Percentiles rank a stretch among this genome's conserved stretches.
These are phyloP conservation scores for Crithidia bombi DNA, from an alignment of 208 protist genomes.

Conservation along the genomic window DNA sequence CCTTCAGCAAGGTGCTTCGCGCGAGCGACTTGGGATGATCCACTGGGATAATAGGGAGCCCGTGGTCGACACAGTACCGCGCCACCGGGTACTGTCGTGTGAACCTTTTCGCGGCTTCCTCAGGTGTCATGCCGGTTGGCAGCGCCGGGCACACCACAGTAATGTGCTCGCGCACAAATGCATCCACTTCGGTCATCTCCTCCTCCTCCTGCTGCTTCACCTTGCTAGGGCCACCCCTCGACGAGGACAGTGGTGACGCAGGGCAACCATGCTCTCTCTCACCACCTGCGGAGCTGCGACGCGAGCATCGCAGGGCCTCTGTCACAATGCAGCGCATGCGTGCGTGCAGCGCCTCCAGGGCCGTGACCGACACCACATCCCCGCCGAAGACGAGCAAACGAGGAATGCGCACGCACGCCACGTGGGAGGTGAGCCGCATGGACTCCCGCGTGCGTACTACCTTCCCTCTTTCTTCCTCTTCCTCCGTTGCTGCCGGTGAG, in stretches of 20 bases:
- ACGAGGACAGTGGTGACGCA: neutral
- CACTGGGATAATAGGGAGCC: slow-evolving; percentile 66
- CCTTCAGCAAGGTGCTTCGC: slow-evolving; percentile 50
- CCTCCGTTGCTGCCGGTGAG: neutral
- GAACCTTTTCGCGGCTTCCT: slow-evolving; percentile 41
- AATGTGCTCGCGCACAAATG: slow-evolving; percentile 58
- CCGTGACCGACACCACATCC: slow-evolving; percentile 75
- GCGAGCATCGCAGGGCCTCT: slow-evolving; percentile 24
- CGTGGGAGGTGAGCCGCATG: neutral
- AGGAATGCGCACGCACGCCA: slow-evolving; percentile 45
- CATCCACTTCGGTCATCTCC: slow-evolving; percentile 17
- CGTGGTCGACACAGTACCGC: slow-evolving; percentile 70
- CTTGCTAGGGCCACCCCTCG: too few species aligned
- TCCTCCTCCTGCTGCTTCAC: neutral
- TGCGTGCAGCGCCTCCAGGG: slow-evolving; percentile 71
- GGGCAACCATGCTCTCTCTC: neutral
- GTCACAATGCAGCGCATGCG: slow-evolving; percentile 58
- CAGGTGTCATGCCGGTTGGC: slow-evolving; percentile 47
- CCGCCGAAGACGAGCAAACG: slow-evolving; percentile 87
- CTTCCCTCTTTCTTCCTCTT: neutral
- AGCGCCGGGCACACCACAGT: slow-evolving; percentile 80
- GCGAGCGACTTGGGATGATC: slow-evolving; percentile 71
- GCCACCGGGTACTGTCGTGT: slow-evolving; percentile 78
- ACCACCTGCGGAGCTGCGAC: neutral
- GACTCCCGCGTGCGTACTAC: slow-evolving; percentile 14